Base-by-base conservation (phyloP, 306 rosid species). In the Gynostemma pentaphyllum region DNA sequence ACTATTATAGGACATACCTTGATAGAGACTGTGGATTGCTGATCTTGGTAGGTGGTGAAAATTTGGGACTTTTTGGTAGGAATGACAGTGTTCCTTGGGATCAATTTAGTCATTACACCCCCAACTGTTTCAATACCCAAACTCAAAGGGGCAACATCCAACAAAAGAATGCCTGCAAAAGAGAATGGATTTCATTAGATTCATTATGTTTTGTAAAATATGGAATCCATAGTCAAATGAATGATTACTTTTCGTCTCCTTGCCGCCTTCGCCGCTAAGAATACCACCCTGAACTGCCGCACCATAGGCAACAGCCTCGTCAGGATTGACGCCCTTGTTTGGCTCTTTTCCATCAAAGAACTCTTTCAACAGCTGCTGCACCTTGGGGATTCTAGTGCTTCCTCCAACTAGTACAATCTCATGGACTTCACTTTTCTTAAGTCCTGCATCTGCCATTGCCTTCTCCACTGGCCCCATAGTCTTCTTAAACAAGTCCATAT, bases 71-170 rank as follows among this genome's bases (percentile, higher is more conserved):
- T 94, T 88, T 94, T 94, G 72, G 99, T 94, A 41, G 99, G 99
- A 64, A 94, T 94, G 34, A 94, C 99, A 9, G 95, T 86, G 67
- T 94, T 94, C 75, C 99, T 88, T 14, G 99, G 99, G 69, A 94
- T 94, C 94, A 94, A 85, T 74, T 94, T 94, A 66, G 99, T 94
- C 99, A 94, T 94, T 41, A 94, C 99, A 45, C 99, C 99, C 4
- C 99, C 99, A 72, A 94, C 99, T 59, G 99, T 94, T 75, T 94
- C 99, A 64, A 94, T 94, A 74, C 99, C 99, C 45, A 94, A 97
- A 71, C 97, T 94, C 53, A 94, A 86, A 0, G 99, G 99, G 15
- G 99, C 99, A 11, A 94, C 99, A 24, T 94, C 99, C 44, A 94
- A 67, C 22, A 94, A 97, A 79, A 94, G 99, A 70, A 94, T 88